These are phyloP conservation scores for Phytophthora tubulina DNA, from an alignment of 352 stramenopile species.

Conservation along the genomic window DNA sequence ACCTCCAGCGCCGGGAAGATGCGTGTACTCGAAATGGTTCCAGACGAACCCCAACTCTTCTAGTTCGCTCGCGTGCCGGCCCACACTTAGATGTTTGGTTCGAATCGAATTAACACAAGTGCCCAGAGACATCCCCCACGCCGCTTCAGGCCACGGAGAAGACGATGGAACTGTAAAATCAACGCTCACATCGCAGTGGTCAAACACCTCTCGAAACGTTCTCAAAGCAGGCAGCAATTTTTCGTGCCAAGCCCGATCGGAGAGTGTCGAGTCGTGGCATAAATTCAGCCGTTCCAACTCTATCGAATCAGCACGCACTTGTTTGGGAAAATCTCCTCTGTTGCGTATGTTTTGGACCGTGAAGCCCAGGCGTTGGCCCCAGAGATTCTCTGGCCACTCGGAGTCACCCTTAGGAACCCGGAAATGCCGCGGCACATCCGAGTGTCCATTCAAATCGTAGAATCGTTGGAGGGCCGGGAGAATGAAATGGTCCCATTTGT, in stretches of 20 bases:
- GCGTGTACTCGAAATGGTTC: constrained; percentile 47
- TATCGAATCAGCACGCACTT: constrained; percentile 27
- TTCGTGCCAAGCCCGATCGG: constrained; percentile 46
- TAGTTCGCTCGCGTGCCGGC: neutral
- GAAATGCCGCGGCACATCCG: constrained; percentile 41
- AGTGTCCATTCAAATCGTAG: constrained; percentile 39
- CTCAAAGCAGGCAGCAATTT: constrained; percentile 47
- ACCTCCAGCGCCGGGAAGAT: constrained; percentile 51
- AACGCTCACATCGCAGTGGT: constrained; percentile 41
- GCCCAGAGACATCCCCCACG: constrained; percentile 48
- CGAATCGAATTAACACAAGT: constrained; percentile 50
- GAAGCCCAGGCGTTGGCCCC: constrained; percentile 34
- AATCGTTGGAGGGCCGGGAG: constrained; percentile 43
- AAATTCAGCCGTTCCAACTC: constrained; percentile 46
- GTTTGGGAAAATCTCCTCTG: constrained; percentile 31
- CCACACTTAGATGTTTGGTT: neutral
- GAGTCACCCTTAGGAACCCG: constrained; percentile 14
- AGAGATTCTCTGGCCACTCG: constrained; percentile 35
- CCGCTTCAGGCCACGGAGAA: constrained; percentile 38
- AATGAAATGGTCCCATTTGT: constrained; percentile 36
- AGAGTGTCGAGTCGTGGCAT: constrained; percentile 40
- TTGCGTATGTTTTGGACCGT: constrained; percentile 43
- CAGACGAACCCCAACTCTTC: constrained; percentile 51
- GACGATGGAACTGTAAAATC: constrained; percentile 42
- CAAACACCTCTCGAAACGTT: constrained; percentile 33